Evolutionary conservation across 305 asterid genomes (phyloP), one percentile per base, ranked within the genome.

Genomic region (Rubia peregrina): DNA sequence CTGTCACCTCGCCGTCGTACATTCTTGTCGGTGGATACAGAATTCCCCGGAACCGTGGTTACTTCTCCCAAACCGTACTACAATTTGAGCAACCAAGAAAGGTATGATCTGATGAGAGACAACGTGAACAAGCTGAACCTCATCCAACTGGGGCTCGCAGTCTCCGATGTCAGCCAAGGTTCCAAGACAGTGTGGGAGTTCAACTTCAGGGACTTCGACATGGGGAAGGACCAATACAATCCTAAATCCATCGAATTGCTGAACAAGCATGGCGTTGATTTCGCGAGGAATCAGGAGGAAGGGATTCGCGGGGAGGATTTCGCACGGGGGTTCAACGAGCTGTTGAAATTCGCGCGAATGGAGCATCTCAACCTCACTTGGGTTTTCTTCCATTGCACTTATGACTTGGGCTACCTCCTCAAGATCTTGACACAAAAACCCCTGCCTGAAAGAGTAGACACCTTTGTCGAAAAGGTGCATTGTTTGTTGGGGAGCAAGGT

Each of bases 381-480:
- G 84, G 63, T 80, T 4, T 61, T 81, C 36, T 83, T 80, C 44
- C 87, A 83, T 43, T 67, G 78, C 33, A 60, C 75, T n/a, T 74
- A 78, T 26, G 87, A 83, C 22, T 66, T 83, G 2, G 87, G 83
- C 1, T 78, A 73, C 65, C 14, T 83, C 22, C 57, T 83, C 5
- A 83, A 80, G 73, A 46, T 80, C 3, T 63, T 83, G 61, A 80
- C 73, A 7, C 61, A 66, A 10, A 21, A 56, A 36, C 46, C 68
- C 0, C 61, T 83, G 63, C 84, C 87, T 0, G 33, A 21, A 0
- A 53, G 38, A 0, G 63, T 67, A 0, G 26, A 36, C n/a, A 67
- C 56, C 1, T 82, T 77, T 38, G 11, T 61, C 42, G 0, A 10
- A 3, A 5, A 10, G 41, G 65, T 61, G 8, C 13, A 33, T 12